A percentile compares a stretch with the other conserved stretches of the same genome.
Conservation (phyloP, 2,329 filamentous ascomycete species). For the Colletotrichum eleusines region DNA sequence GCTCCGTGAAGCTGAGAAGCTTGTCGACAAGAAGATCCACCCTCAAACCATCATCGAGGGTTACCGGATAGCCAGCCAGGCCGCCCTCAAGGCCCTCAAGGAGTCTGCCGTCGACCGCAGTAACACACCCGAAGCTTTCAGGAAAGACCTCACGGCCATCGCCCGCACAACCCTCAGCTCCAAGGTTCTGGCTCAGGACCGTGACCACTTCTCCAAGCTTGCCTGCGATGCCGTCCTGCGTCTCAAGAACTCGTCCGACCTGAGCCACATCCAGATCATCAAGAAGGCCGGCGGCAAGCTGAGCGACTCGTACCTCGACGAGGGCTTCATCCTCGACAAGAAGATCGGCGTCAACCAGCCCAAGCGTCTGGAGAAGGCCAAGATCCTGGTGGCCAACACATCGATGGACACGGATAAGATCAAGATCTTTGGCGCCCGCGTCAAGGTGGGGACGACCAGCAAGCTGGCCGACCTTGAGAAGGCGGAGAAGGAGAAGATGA, state of each 20-base stretch:
- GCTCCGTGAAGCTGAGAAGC: conserved; percentile 94
- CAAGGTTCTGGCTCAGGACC: conserved; percentile 95
- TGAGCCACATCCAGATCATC: conserved; percentile 99
- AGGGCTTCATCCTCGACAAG: conserved; percentile 99
- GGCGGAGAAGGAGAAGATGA: conserved; percentile 99
- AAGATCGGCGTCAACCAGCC: conserved; percentile 99
- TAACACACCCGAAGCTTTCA: conserved; percentile 84
- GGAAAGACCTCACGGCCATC: conserved; percentile 89
- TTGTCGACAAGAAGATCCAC: conserved; percentile 98
- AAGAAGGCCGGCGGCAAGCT: conserved; percentile 99
- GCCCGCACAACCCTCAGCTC: conserved; percentile 96
- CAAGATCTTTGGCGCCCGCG: conserved; percentile 97
- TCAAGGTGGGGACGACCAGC: conserved; percentile 96
- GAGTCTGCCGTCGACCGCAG: conserved; percentile 91
- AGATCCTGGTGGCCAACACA: conserved; percentile 97
- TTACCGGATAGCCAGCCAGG: conserved; percentile 94
- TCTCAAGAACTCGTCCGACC: conserved; percentile 89
- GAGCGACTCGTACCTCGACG: conserved; percentile 96
- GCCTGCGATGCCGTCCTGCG: conserved; percentile 93
- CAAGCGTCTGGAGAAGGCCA: conserved; percentile 96
- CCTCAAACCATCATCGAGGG: conserved; percentile 99
- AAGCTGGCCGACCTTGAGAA: conserved; percentile 99
- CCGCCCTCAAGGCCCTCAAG: conserved; percentile 86
- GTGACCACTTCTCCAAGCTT: conserved; percentile 89
- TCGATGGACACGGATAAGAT: conserved; percentile 99